Conservation (phyloP, 1,139 yeast genomes). For the Torulaspora globosa region DNA sequence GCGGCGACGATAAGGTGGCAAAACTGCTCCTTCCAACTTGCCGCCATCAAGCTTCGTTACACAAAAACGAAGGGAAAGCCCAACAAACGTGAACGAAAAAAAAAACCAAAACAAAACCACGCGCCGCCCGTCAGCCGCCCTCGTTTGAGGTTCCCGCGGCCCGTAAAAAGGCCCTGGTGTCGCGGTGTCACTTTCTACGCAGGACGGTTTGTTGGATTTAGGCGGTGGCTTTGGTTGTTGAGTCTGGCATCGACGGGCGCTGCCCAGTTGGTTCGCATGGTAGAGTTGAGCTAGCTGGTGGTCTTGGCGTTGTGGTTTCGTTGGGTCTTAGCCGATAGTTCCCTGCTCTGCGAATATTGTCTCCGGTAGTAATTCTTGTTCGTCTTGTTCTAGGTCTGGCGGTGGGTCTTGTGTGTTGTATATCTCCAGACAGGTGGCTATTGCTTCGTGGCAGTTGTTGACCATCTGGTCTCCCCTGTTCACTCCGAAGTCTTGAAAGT, state of each 20-base stretch:
- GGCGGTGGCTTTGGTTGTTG: no score
- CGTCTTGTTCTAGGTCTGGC: not conserved
- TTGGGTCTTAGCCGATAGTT: slow-evolving; percentile 2
- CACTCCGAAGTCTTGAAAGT: slow-evolving; percentile 39
- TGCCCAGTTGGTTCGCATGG: no score
- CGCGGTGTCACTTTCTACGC: not conserved
- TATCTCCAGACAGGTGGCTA: slow-evolving; percentile 33
- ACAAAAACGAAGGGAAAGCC: slow-evolving; percentile 4
- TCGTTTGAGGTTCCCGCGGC: not conserved
- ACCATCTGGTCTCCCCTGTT: slow-evolving; percentile 41
- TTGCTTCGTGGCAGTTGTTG: slow-evolving; percentile 32
- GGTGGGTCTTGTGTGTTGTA: slow-evolving; percentile 15
- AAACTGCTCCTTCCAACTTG: slow-evolving; percentile 4
- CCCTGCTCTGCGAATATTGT: not conserved
- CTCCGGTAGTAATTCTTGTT: no score
- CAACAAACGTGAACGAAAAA: slow-evolving; percentile 3
- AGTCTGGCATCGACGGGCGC: no score
- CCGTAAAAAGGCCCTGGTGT: no score
- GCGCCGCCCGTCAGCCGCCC: not conserved
- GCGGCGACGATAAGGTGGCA: slow-evolving; percentile 6
- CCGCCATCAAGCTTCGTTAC: slow-evolving; percentile 5
- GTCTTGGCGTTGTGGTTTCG: not conserved
- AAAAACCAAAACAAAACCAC: not conserved
- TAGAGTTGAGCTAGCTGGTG: not conserved
- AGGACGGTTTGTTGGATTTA: not conserved